These are phyloP conservation scores for barley (Hordeum vulgare) DNA, from an alignment of 176 grass and related monocot genomes.

Conservation along the genomic window MorexV3_pseudomolecules_assembly NC_058520.1:606731282-606731781, in stretches of 20 bases:
- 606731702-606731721: no score
- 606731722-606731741: no score
- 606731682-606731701: no score
- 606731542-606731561: neutral
- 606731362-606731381: conserved; percentile 32
- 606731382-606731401: neutral
- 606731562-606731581: no score
- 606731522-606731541: neutral
- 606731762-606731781: no score
- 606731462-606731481: conserved; percentile 7
- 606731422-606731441: conserved; percentile 7
- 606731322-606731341: neutral
- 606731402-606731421: neutral
- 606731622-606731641: no score
- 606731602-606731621: no score
- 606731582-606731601: no score
- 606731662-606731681: no score
- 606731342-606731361: neutral
- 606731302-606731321: neutral
- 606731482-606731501: neutral
- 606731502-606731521: neutral
- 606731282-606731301: neutral
- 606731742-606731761: no score
- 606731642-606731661: no score
- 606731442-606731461: neutral